These are phyloP conservation scores for Dryadomyces quercus-mongolicae DNA, from an alignment of 2,329 filamentous ascomycete genomes.

Conservation along the genomic window DNA sequence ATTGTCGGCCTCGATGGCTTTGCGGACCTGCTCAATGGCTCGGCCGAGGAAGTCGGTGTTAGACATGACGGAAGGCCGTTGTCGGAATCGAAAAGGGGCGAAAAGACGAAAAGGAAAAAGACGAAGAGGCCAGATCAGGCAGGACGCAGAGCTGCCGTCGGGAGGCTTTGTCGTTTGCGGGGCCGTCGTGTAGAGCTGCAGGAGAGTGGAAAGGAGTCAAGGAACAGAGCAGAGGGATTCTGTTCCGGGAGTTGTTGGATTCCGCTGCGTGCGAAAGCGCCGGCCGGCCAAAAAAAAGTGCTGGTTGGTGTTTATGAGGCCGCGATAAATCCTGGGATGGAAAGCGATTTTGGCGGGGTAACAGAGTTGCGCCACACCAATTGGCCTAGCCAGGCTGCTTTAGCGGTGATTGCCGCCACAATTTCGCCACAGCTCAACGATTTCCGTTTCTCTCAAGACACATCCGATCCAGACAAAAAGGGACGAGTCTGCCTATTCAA, in stretches of 20 bases:
- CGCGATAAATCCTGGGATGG: background rate
- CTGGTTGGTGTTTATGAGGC: background rate
- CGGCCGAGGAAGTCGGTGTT: constrained; percentile 94
- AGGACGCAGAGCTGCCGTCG: background rate
- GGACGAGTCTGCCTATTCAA: no score
- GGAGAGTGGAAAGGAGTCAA: background rate
- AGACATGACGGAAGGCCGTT: constrained; percentile 48
- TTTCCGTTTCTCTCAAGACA: background rate
- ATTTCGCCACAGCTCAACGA: background rate
- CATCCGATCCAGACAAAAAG: no score
- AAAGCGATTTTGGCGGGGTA: constrained; percentile 25
- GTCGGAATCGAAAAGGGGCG: background rate
- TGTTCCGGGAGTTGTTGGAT: no score
- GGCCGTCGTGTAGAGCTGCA: background rate
- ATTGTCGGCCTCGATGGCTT: constrained; percentile 93
- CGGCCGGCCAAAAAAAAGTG: background rate
- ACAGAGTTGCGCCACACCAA: constrained; percentile 12
- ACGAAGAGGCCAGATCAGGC: no score
- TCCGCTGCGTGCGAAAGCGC: no score
- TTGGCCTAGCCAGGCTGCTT: background rate
- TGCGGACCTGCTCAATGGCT: constrained; percentile 93
- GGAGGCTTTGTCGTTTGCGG: background rate
- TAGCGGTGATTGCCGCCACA: background rate
- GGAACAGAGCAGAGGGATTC: background rate
- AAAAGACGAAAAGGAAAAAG: background rate